These are phyloP conservation scores for Citrullus amarus DNA, from an alignment of 306 rosid species.

Conservation along the genomic window DNA sequence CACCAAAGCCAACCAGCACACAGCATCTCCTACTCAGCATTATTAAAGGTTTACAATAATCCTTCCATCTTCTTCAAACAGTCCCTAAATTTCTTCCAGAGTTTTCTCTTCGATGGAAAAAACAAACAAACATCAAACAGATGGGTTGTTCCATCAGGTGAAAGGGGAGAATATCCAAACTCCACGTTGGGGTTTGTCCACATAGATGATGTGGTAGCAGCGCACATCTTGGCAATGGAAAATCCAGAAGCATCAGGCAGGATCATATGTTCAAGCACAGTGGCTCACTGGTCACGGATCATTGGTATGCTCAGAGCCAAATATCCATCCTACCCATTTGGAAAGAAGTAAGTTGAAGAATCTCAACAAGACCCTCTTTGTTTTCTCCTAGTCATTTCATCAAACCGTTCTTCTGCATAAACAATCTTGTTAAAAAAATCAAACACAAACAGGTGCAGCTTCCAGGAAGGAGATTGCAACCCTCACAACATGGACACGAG, in stretches of 20 bases:
- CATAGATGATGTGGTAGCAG: conserved; percentile 64
- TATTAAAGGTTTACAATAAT: conserved; percentile 32
- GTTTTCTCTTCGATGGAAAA: neutral
- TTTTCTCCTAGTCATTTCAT: neutral
- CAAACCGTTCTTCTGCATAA: neutral
- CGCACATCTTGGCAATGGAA: conserved; percentile 71
- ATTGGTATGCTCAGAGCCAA: conserved; percentile 47
- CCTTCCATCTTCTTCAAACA: neutral
- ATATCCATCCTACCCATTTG: conserved; percentile 62
- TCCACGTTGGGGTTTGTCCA: conserved; percentile 68
- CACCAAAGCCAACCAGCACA: conserved; percentile 75
- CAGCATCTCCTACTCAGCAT: conserved; percentile 32
- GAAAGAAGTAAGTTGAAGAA: conserved; percentile 27
- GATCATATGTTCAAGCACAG: conserved; percentile 62
- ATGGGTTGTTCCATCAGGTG: conserved; percentile 21
- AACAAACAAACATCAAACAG: neutral
- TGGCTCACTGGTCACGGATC: conserved; percentile 73
- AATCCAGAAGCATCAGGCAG: conserved; percentile 52
- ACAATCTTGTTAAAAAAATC: neutral
- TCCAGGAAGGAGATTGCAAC: conserved; percentile 43
- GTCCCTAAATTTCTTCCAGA: neutral
- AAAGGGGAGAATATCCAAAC: conserved; percentile 58
- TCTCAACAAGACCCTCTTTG: neutral
- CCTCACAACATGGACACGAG: conserved; percentile 62
- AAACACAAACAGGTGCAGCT: conserved; percentile 34